Evolutionary conservation across 352 stramenopile species (phyloP).

Genomic region (Phytophthora cactorum): DNA sequence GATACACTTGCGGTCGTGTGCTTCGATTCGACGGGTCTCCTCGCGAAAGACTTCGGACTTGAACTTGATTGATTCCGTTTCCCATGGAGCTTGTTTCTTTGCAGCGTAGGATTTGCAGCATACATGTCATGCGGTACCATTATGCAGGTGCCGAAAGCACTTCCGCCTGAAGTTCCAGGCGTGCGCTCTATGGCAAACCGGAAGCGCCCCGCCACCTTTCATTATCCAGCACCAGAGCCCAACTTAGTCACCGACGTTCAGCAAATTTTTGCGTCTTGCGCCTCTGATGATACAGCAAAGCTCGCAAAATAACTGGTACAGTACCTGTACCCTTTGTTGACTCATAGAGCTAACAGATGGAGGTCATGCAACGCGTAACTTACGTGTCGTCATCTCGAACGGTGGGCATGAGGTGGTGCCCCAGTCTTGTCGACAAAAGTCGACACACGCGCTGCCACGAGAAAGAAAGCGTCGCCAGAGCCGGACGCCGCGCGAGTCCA

Average conservation of each 20-base stretch:
- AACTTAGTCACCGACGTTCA: not conserved
- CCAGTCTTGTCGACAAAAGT: slow-evolving; percentile 11
- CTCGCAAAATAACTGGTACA: not conserved
- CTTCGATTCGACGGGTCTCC: not conserved
- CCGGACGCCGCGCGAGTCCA: not conserved
- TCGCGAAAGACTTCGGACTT: slow-evolving; percentile 2
- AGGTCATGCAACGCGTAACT: slow-evolving; percentile 6
- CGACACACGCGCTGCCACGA: slow-evolving; percentile 13
- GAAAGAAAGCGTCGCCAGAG: slow-evolving; percentile 19
- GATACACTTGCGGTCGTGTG: not conserved
- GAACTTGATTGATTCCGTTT: slow-evolving; percentile 2
- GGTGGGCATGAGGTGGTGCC: slow-evolving; percentile 9
- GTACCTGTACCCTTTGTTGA: slow-evolving; percentile 14
- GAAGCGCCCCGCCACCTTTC: not conserved
- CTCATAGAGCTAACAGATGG: slow-evolving; percentile 25
- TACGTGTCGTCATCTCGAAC: slow-evolving; percentile 14
- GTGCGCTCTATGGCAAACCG: not conserved
- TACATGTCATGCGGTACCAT: slow-evolving; percentile 1
- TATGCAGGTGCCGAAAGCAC: not conserved
- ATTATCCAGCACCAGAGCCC: not conserved
- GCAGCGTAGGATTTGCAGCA: slow-evolving; percentile 1
- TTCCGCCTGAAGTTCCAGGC: not conserved
- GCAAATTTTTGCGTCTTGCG: not conserved
- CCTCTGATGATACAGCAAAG: not conserved
- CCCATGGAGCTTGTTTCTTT: slow-evolving; percentile 1